These are phyloP conservation scores for Cronartium ribicola DNA, from an alignment of 1,284 basidiomycete species.

Conservation along the genomic window DNA sequence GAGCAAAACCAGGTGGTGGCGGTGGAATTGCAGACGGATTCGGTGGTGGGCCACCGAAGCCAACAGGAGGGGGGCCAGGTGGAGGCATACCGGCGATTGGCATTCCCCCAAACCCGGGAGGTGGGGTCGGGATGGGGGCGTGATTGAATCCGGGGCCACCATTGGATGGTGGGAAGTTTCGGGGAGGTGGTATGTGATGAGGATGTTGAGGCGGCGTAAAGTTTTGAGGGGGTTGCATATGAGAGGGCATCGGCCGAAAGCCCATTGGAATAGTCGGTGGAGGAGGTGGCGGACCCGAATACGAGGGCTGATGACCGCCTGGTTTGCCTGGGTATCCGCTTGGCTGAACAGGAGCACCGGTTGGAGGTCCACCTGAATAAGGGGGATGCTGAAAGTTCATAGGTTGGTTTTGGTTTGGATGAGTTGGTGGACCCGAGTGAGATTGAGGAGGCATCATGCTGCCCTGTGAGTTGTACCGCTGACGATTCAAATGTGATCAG, in stretches of 20 bases:
- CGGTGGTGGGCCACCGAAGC: slow-evolving; percentile 11
- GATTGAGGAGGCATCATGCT: slow-evolving; percentile 42
- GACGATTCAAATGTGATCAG: background rate
- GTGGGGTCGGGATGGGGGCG: slow-evolving; percentile 43
- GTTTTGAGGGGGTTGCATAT: slow-evolving; percentile 42
- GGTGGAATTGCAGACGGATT: slow-evolving; percentile 11
- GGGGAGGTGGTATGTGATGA: slow-evolving; percentile 25
- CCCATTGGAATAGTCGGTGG: slow-evolving; percentile 79
- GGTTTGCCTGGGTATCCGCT: slow-evolving; percentile 26
- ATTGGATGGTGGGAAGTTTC: slow-evolving; percentile 46
- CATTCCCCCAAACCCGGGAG: slow-evolving; percentile 42
- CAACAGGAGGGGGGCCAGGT: slow-evolving; percentile 23
- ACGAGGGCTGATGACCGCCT: slow-evolving; percentile 17
- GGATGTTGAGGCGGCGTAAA: slow-evolving; percentile 42
- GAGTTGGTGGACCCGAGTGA: slow-evolving; percentile 29
- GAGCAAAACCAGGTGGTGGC: slow-evolving; percentile 35
- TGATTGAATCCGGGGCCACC: slow-evolving; percentile 44
- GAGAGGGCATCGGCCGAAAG: slow-evolving; percentile 59
- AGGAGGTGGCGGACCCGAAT: slow-evolving; percentile 49
- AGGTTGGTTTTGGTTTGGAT: background rate
- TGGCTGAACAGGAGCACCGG: slow-evolving; percentile 6
- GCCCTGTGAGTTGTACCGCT: slow-evolving; percentile 42
- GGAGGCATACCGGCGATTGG: slow-evolving; percentile 10
- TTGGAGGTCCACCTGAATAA: slow-evolving; percentile 6
- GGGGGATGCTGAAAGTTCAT: slow-evolving; percentile 18